Evolutionary conservation across 331 rosid genomes (phyloP).

Genomic region (Telfairia occidentalis): DNA sequence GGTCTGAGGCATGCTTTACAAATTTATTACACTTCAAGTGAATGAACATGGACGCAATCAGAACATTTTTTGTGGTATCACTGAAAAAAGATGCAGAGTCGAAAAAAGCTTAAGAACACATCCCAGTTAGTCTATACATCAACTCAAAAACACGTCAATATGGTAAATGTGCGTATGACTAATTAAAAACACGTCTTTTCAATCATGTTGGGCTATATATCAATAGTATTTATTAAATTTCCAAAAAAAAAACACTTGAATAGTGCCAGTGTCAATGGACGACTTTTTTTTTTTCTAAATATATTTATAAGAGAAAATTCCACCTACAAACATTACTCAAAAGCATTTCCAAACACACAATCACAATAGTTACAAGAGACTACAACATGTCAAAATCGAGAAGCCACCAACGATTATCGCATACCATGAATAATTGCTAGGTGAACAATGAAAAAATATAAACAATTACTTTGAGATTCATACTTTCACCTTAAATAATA

Average conservation of each 20-base stretch:
- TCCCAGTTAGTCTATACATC: background rate
- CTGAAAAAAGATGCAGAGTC: conserved; percentile 34
- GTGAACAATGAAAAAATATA: background rate
- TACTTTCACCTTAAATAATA: conserved; percentile 68
- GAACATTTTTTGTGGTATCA: conserved; percentile 63
- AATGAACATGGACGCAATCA: conserved; percentile 56
- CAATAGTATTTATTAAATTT: background rate
- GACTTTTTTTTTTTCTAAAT: background rate
- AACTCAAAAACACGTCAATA: background rate
- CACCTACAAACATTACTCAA: background rate
- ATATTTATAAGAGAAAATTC: background rate
- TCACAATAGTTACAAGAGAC: conserved; percentile 9
- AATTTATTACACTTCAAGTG: conserved; percentile 67
- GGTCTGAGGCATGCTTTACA: conserved; percentile 59
- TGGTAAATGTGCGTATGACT: background rate
- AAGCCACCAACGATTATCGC: background rate
- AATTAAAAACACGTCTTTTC: background rate
- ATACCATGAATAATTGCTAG: conserved; percentile 1
- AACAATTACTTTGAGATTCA: background rate
- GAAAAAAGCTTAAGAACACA: conserved; percentile 5
- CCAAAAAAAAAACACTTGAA: background rate
- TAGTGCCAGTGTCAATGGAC: background rate
- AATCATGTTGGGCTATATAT: background rate
- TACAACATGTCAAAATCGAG: conserved; percentile 3
- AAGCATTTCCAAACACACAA: background rate